Conservation (phyloP, 2,329 filamentous ascomycete genomes). For the Claviceps arundinis region DNA sequence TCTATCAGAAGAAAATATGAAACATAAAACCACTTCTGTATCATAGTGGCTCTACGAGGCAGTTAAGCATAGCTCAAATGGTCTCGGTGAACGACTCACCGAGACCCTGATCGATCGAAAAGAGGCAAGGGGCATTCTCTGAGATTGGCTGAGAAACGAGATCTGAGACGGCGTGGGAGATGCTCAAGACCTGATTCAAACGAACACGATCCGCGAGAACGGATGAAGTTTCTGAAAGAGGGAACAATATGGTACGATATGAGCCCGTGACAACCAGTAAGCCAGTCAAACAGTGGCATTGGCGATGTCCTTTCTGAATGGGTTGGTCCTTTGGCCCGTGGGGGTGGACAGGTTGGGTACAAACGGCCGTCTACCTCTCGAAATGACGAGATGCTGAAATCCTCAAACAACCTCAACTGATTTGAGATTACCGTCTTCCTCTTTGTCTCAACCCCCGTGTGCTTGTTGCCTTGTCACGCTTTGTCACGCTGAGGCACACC, state of each 20-base stretch:
- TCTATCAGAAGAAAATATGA: neutral
- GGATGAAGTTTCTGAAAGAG: neutral
- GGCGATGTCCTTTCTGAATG: neutral
- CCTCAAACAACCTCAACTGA: neutral
- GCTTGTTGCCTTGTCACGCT: neutral
- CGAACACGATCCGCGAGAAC: neutral
- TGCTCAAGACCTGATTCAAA: neutral
- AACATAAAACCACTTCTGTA: too few species aligned
- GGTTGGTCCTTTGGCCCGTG: neutral
- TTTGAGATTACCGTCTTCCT: neutral
- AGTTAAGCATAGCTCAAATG: neutral
- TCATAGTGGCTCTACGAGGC: neutral
- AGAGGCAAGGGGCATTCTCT: neutral
- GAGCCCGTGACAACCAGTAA: too few species aligned
- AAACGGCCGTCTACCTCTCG: slow-evolving; percentile 2
- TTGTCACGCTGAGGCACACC: neutral
- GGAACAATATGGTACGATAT: neutral
- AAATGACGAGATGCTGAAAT: neutral
- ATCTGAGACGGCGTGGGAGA: too few species aligned
- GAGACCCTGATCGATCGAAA: neutral
- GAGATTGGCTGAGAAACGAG: too few species aligned
- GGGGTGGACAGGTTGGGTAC: slow-evolving; percentile 3
- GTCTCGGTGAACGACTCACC: neutral
- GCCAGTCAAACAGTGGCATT: too few species aligned
- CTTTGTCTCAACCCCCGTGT: neutral